Evolutionary conservation across 441 rosid genomes (phyloP), one percentile per base, ranked within the genome.

Genomic region (Aquilaria agallochum): DNA sequence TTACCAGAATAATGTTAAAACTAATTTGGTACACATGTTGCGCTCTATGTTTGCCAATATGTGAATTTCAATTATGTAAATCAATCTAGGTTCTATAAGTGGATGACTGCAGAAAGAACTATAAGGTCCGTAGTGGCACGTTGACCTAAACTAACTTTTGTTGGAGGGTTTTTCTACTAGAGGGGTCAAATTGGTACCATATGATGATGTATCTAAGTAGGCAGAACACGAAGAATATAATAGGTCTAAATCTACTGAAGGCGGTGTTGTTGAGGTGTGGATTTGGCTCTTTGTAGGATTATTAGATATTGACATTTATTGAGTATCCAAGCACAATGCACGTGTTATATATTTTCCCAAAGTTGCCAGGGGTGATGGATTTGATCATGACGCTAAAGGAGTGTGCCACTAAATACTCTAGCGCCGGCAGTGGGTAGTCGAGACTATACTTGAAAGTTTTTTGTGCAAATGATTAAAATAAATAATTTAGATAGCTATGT

Each of bases 1-100:
- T 1, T 82, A 83, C 34, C 92, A 92, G 55, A 96, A 89, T 44
- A 89, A 94, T 54, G 94, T 96, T 0, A 94, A 94, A 0, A 96
- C 78, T 14, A 91, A 91, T 70, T 27, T 89, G 50, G 92, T 86
- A 0, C 97, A 91, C 72, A 91, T 74, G 80, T 85, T 32, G 82
- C 89, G 1, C 59, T 86, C 3, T 65, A 76, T 33, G 65, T 78
- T 0, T 71, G 77, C 40, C 52, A 59, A 14, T 44, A 45, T 1
- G 42, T 8, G 1, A 20, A 20, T 20, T 72, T 82, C 58, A 20
- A 34, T 53, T n/a, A 53, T 0, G 55, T 81, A 33, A 79, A 68
- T 31, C 51, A 82, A 1, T 13, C 64, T n/a, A 96, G 96, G 13
- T 12, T 88, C 1, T 84, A 77, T 48, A 87, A 85, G 68, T 75